phyloP scores from a whole-genome alignment of 83 land plant species.

The Picea abies region DNA sequence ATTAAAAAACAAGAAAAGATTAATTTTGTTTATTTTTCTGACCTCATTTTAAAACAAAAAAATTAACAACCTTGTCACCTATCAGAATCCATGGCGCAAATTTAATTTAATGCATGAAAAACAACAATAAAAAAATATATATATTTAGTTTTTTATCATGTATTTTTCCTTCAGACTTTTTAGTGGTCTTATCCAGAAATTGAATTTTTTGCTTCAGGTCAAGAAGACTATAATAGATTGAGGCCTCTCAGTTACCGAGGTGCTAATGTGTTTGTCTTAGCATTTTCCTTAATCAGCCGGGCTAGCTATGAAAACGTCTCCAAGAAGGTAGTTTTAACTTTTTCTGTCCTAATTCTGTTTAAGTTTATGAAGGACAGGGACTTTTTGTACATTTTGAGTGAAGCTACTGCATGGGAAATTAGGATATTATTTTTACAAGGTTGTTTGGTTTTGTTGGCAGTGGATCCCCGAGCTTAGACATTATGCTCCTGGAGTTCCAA shows the following conservation, averaged over 20 bases:
- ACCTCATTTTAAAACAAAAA: too few relatives aligned
- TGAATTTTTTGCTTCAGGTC: conserved; percentile 40
- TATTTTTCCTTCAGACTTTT: not conserved
- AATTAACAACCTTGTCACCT: too few relatives aligned
- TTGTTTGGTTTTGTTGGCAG: conserved; percentile 22
- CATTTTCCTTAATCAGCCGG: conserved; percentile 71
- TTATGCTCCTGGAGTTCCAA: conserved; percentile 71
- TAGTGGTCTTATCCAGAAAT: not conserved
- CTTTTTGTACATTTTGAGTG: not conserved
- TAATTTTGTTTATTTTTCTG: too few relatives aligned
- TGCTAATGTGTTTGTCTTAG: conserved; percentile 71
- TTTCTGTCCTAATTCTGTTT: not conserved
- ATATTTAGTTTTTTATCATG: not conserved
- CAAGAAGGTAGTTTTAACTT: conserved; percentile 34
- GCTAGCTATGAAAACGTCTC: conserved; percentile 81
- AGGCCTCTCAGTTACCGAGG: conserved; percentile 84
- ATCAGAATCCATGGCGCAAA: too few relatives aligned
- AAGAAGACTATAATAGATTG: conserved; percentile 77
- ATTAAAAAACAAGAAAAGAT: too few relatives aligned
- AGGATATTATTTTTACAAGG: not conserved
- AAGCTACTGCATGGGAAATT: not conserved
- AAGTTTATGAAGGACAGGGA: not conserved
- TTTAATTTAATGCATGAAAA: too few relatives aligned
- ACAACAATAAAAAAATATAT: too few relatives aligned
- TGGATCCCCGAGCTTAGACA: conserved; percentile 74